Base-by-base conservation (phyloP, 495 filamentous ascomycete species). In the Lichina pygmaea region DNA sequence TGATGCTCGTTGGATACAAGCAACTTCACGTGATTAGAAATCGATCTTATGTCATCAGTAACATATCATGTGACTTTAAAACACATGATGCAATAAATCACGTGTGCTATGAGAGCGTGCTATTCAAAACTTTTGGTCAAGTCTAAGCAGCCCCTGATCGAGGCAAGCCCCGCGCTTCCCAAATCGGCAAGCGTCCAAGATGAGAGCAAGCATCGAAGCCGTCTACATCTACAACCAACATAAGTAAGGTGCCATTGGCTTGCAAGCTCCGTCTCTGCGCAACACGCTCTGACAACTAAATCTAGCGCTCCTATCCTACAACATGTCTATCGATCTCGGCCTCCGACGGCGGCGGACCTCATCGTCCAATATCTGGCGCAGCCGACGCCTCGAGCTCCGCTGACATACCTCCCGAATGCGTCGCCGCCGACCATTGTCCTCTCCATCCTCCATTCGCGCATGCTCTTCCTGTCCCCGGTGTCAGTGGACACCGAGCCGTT, bases 221-320 rank as follows among this genome's bases (percentile, higher is more conserved):
- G 64, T 97, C 54, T 91, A 94, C 68, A 84, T 97, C 57, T 93
- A 77, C 59, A 83, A 94, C 67, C 83, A 92, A 63, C 70, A 80
- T 59, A 84, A 82, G 84, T 89, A 61, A 54, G 66, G 53, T 31
- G 39, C 42, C 46, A 34, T 50, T 48, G 30, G 6, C 44, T 0
- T 15, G n/a, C 16, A 13, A n/a, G 9, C 2, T 16, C 44, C 44
- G 36, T 3, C 24, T 24, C 24, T 24, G 24, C 24, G 24, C 24
- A 24, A 24, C 24, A 4, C 4, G 4, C 24, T 13, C 7, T 45
- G 32, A 38, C 4, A 42, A 41, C n/a, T 2, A 6, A 9, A 8
- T 33, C 41, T n/a, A 78, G 73, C 57, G 65, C 62, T 48, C 75
- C 57, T 57, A 72, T 70, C 48, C 65, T 81, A 48, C 72, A 79